Evolutionary conservation across 78 protist genomes (phyloP).

Genomic region (Polysphondylium violaceum): DNA sequence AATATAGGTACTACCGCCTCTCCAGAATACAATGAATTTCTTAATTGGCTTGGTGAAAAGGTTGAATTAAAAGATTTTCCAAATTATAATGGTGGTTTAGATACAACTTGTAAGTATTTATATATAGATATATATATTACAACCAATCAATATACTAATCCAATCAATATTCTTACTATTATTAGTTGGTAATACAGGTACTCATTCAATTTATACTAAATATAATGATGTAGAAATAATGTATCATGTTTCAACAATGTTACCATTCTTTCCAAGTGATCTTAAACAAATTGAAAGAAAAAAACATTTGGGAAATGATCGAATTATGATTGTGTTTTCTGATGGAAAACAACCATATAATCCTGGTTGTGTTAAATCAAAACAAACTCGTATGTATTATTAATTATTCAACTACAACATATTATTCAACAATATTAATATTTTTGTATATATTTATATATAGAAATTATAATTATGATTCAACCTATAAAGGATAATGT

Average conservation of each 20-base stretch:
- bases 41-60: conserved; percentile 70
- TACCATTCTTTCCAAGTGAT: conserved; percentile 85
- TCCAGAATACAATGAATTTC: conserved; percentile 64
- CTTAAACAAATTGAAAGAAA: conserved; percentile 84
- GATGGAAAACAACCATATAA: conserved; percentile 63
- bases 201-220: conserved; percentile 80
- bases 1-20: conserved; percentile 22
- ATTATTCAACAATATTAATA: neutral
- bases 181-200: conserved; percentile 77
- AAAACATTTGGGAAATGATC: conserved; percentile 81
- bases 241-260: conserved; percentile 90
- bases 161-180: neutral
- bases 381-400: conserved; percentile 74
- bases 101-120: conserved; percentile 36
- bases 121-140: neutral
- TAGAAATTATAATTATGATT: conserved; percentile 61
- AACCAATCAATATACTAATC: neutral
- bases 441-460: neutral
- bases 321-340: conserved; percentile 77
- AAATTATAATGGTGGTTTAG: conserved; percentile 83
- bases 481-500: conserved; percentile 36
- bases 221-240: conserved; percentile 82
- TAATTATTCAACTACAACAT: neutral
- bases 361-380: conserved; percentile 71
- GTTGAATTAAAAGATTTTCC: conserved; percentile 67